These are phyloP conservation scores for Magnaporthiopsis poae DNA, from an alignment of 2,329 filamentous ascomycete species.

Conservation along the genomic window DNA sequence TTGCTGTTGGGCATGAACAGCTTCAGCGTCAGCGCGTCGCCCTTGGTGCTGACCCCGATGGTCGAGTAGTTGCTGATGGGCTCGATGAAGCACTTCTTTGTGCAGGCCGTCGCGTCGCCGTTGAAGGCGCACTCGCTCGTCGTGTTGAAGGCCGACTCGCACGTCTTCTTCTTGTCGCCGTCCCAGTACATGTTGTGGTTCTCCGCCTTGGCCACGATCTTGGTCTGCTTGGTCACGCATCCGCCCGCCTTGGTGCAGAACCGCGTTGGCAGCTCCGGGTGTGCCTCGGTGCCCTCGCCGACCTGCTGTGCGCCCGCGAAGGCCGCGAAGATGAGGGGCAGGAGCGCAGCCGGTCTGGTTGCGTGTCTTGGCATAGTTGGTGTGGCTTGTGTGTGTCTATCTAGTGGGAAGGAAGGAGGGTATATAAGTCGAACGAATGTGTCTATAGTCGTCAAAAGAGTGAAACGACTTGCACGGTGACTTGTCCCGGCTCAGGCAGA, in stretches of 20 bases:
- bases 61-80: constrained; percentile 33
- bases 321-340: constrained; percentile 10
- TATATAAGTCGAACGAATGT: not conserved
- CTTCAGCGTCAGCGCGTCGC: constrained; percentile 16
- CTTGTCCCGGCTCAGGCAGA: not conserved
- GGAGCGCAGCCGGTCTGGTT: constrained; percentile 8
- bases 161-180: constrained; percentile 12
- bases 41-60: constrained; percentile 16
- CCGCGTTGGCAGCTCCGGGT: constrained; percentile 17
- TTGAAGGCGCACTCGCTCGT: constrained; percentile 31
- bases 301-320: constrained; percentile 15
- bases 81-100: constrained; percentile 40
- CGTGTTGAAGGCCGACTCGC: constrained; percentile 15
- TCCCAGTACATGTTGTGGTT: constrained; percentile 16
- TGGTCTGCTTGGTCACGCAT: constrained; percentile 15
- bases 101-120: constrained; percentile 30
- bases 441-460: not conserved
- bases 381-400: not conserved
- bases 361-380: not conserved
- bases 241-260: constrained; percentile 17
- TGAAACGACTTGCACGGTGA: not conserved
- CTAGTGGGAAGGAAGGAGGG: not conserved
- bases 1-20: constrained; percentile 14
- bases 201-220: constrained; percentile 16
- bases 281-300: constrained; percentile 17